Percentiles rank a stretch among this genome's conserved stretches.
These are phyloP conservation scores for Xylaria multiplex DNA, from an alignment of 2,329 filamentous ascomycete species.

Conservation along the genomic window DNA sequence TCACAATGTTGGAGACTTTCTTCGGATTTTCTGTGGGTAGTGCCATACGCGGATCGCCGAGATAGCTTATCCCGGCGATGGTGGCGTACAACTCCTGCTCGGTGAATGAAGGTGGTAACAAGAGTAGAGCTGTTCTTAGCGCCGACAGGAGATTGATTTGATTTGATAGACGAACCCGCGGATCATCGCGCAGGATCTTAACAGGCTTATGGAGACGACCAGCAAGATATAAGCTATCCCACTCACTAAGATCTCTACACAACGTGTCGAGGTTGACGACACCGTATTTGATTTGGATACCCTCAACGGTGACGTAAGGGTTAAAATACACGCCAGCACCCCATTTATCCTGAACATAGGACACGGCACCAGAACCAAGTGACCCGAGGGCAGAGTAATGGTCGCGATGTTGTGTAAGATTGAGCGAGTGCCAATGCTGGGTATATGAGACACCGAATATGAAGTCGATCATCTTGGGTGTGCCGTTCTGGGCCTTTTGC, in stretches of 20 bases:
- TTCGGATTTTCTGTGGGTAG: conserved; percentile 88
- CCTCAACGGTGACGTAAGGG: conserved; percentile 92
- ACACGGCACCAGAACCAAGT: conserved; percentile 85
- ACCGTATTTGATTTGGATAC: conserved; percentile 96
- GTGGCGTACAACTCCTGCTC: conserved; percentile 89
- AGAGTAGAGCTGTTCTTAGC: conserved; percentile 85
- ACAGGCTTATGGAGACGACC: conserved; percentile 93
- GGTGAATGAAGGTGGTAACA: conserved; percentile 85
- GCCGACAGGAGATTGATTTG: conserved; percentile 96
- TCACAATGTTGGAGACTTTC: conserved; percentile 95
- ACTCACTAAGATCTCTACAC: conserved; percentile 84
- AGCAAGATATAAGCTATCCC: conserved; percentile 96
- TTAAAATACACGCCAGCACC: conserved; percentile 98
- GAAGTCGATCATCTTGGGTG: conserved; percentile 97
- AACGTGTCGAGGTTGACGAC: conserved; percentile 94
- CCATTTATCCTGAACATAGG: conserved; percentile 84
- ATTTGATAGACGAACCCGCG: conserved; percentile 90
- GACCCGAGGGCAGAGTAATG: conserved; percentile 91
- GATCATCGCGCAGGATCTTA: conserved; percentile 95
- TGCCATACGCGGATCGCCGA: conserved; percentile 95
- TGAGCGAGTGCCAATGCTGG: conserved; percentile 96
- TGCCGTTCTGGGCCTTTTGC: conserved; percentile 83
- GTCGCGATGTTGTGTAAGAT: conserved; percentile 85
- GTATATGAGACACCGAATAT: conserved; percentile 95
- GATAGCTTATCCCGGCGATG: conserved; percentile 91